Base-by-base conservation (phyloP, 768 basidiomycete genomes). In the Psilocybe cubensis region DNA sequence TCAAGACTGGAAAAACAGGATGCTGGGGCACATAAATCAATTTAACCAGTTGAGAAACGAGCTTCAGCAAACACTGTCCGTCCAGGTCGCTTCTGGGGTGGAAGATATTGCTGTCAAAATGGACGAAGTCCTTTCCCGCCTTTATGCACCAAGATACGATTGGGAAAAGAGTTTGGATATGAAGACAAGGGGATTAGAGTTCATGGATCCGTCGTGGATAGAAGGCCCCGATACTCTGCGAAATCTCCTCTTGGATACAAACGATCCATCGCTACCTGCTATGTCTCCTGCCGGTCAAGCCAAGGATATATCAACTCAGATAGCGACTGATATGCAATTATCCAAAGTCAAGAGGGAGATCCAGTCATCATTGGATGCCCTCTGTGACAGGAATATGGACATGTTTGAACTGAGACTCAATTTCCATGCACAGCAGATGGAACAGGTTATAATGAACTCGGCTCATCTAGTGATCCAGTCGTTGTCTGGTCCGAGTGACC, bases 1-100 rank as follows among this genome's bases (percentile, higher is more conserved):
- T 10, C 53, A 60, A 11, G 67, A 66, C 7, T 68, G 67, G 67
- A 66, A 66, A 35, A 49, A 60, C 7, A 27, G 61, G 8, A 60
- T 68, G 18, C 29, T 58, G 12, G 63, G 47, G 0, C 60, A 64
- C 42, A 48, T 59, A 20, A 23, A 58, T 11, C 56, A 42, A 14
- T 68, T 66, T 52, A 61, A 59, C 20, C 20, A 58, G 20, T 58
- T 60, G 18, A 57, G 62, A 18, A 29, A 35, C 1, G 33, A 38
- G 9, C 47, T 68, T 1, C 62, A 63, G 29, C 53, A 60, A n/a
- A 33, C 53, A 2, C 57, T 66, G 1, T 52, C 63, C 6, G 45
- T 66, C 18, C 59, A 58, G 27, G 57, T 57, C 1, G 56, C 57
- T 29, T 56, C 56, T 2, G 63, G 58, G 7, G 57, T 65, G 23